Evolutionary conservation across 306 rosid species (phyloP), one percentile per base, ranked within the genome.

Genomic region (Medicago lupulina): DNA sequence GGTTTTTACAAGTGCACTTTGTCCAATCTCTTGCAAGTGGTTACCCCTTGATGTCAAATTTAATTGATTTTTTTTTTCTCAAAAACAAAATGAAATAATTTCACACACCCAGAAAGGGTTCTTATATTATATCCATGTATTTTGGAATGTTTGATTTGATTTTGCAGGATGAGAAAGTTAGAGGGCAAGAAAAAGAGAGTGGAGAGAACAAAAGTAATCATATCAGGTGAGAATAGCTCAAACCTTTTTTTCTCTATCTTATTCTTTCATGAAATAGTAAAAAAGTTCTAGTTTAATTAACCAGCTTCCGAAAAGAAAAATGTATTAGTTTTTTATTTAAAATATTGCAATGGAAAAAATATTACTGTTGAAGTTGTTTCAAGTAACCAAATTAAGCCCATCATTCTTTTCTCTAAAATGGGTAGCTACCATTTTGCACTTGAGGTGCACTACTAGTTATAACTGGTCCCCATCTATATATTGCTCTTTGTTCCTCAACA

Each of bases 381-480:
- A 79, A 73, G 17, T 64, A 80, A 53, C 79, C 73, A 77, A 74
- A 63, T 31, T 14, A 61, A 47, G 60, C 10, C 31, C 60, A 63
- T 62, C 19, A 39, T 75, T 70, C 28, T 75, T 77, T 71, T 76
- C 85, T 87, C 78, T 51, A 84, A 82, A 83, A 80, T 82, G 66
- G 86, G 83, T 80, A 80, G 76, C 92, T 83, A 86, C 69, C 75
- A 62, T 8, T 86, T 79, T 67, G 86, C 69, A 81, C 87, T 83
- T 82, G 88, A 82, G 88, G 88, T 90, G 91, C 95, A 90, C 87
- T 86, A 81, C 78, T 86, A 81, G 81, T 78, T 51, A 7, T 68
- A 77, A 63, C 80, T 89, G 92, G 95, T 90, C 95, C 91, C 92
- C 91, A 78, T 53, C 81, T 80, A 67, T 75, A 46, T 15, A 50